These are phyloP conservation scores for Eutypella sp. DNA, from an alignment of 2,329 filamentous ascomycete genomes.

Conservation along the genomic window DNA sequence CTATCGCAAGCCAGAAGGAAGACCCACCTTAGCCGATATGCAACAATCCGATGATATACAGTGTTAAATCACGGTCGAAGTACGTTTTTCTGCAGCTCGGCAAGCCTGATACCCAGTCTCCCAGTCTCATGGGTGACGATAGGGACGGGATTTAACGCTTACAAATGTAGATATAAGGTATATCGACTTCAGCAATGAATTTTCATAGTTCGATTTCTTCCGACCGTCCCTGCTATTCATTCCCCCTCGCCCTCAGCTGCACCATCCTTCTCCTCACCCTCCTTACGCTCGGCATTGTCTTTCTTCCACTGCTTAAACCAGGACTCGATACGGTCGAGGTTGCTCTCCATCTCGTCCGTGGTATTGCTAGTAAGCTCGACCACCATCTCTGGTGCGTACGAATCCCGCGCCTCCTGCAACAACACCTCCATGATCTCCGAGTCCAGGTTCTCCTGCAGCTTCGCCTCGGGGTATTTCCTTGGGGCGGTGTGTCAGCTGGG, in stretches of 20 bases:
- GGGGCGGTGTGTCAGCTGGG: no score
- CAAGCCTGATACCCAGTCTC: no score
- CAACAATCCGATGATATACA: no score
- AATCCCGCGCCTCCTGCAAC: slow-evolving; percentile 81
- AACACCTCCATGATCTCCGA: slow-evolving; percentile 97
- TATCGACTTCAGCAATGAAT: neutral
- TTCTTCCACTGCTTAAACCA: slow-evolving; percentile 84
- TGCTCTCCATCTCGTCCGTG: slow-evolving; percentile 79
- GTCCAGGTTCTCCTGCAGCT: slow-evolving; percentile 94
- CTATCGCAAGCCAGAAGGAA: neutral
- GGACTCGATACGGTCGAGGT: slow-evolving; percentile 74
- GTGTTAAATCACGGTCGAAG: no score
- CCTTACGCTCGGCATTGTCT: slow-evolving; percentile 44
- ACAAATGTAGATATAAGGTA: neutral
- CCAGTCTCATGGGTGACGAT: no score
- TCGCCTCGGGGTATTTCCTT: slow-evolving; percentile 76
- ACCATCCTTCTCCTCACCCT: slow-evolving; percentile 7
- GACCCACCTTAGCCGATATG: no score
- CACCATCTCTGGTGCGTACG: slow-evolving; percentile 81
- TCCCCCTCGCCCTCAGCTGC: neutral
- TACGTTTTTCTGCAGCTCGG: no score
- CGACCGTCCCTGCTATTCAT: neutral
- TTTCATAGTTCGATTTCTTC: neutral
- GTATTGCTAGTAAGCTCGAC: slow-evolving; percentile 82
- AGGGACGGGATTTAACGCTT: no score